Base-by-base conservation (phyloP, 2,329 filamentous ascomycete species). In the Penicillium sp. region DNA sequence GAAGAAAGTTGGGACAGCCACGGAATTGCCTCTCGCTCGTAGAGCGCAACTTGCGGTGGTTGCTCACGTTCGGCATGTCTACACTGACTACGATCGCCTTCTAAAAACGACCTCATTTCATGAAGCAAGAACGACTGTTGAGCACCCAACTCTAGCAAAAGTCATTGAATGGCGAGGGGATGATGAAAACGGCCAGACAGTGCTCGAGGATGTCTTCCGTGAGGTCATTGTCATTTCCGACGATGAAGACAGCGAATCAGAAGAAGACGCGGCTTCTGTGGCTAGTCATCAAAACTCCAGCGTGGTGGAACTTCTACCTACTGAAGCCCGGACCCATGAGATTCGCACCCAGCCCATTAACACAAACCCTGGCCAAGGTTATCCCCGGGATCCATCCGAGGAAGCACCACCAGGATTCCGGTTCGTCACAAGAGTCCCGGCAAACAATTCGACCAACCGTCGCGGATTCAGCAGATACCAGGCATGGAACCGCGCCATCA, bases 221-320 rank as follows among this genome's bases (percentile, higher is more conserved):
- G 84, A 87, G 68, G 81, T 85, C 54, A 85, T 87, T 61, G 80
- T 86, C 49, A 81, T 87, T 51, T 83, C 84, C 49, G 83, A 85
- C 63, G 83, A 85, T 60, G 82, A 85, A 49, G 81, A 83, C 41
- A 74, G 74, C 48, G 74, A 77, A 41, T 68, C 68, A 24, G 75
- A 76, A 50, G 69, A 76, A 47, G 74, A 72, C 46, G 59, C 64
- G 31, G 57, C 60, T 8, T 50, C 61, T 27, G 58, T 56, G 44
- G 47, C 64, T 42, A 55, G 47, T 47, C 66, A 70, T 38, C 70
- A 70, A 42, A 70, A 75, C 56, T 64, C 67, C 18, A 78, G 72
- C 50, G 69, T 79, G 54, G 75, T 79, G 54, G 75, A 79, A 56
- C 67, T 78, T 45, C 58, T 79, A 46, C 73, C 75, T 22, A 77